A percentile compares a stretch with the other conserved stretches of the same genome.
These are phyloP conservation scores for Alternaria atra DNA, from an alignment of 2,329 filamentous ascomycete genomes.

Conservation along the genomic window DNA sequence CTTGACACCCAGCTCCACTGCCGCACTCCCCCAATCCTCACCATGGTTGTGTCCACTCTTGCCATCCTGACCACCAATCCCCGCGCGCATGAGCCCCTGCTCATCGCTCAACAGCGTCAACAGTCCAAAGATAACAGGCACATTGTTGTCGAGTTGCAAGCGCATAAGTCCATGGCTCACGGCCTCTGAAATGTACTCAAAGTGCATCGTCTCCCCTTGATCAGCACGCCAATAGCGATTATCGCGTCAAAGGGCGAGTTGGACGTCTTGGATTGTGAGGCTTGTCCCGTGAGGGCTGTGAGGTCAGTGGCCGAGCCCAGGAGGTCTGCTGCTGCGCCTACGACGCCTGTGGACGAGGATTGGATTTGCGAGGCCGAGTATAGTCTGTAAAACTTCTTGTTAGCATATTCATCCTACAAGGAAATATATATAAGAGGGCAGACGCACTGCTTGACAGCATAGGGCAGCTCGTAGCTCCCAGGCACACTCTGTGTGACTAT, in stretches of 20 bases:
- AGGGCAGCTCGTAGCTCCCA: conserved; percentile 92
- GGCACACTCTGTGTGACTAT: conserved; percentile 91
- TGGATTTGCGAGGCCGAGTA: conserved; percentile 89
- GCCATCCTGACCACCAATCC: conserved; percentile 62
- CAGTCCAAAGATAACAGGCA: conserved; percentile 91
- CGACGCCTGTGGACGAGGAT: conserved; percentile 63
- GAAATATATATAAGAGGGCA: not conserved
- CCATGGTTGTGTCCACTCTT: conserved; percentile 84
- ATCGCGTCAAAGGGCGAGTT: conserved; percentile 82
- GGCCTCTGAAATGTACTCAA: conserved; percentile 95
- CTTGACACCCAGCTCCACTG: conserved; percentile 93
- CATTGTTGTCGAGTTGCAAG: conserved; percentile 85
- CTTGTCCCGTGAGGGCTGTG: conserved; percentile 36
- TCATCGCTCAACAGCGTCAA: conserved; percentile 89
- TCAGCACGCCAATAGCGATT: conserved; percentile 93
- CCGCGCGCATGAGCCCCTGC: conserved; percentile 86
- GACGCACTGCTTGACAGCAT: conserved; percentile 83
- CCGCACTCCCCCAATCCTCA: conserved; percentile 93
- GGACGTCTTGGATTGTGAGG: conserved; percentile 37
- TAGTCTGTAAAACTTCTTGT: conserved; percentile 63
- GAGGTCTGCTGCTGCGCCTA: conserved; percentile 76
- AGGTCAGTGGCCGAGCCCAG: conserved; percentile 74
- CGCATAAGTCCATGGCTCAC: conserved; percentile 94
- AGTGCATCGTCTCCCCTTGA: conserved; percentile 99
- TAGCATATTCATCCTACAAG: conserved; percentile 11